Evolutionary conservation across 1,284 basidiomycete species (phyloP).

Genomic region (Apiotrichum gamsii): DNA sequence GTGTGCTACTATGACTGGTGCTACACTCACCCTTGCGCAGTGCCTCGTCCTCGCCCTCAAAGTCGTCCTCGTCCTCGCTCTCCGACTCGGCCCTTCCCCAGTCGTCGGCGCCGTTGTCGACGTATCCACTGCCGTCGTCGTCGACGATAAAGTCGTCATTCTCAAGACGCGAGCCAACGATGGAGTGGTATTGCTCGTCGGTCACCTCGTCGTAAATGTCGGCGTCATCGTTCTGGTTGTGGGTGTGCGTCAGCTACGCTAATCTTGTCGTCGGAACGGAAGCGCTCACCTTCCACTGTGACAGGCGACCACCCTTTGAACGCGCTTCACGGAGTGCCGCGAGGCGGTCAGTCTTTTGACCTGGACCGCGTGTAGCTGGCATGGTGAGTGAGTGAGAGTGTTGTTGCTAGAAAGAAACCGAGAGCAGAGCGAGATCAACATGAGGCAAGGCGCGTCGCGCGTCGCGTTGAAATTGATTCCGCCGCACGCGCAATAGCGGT

Average conservation of each 20-base stretch:
- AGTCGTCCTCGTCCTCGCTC: constrained; percentile 46
- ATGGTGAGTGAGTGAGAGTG: not conserved
- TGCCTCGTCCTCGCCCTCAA: constrained; percentile 47
- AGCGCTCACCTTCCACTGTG: constrained; percentile 49
- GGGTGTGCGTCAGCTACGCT: constrained; percentile 7
- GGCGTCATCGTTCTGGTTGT: constrained; percentile 53
- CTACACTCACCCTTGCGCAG: constrained; percentile 32
- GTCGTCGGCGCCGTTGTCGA: constrained; percentile 94
- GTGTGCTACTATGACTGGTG: too few species aligned
- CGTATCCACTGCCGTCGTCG: constrained; percentile 86
- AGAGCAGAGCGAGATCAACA: too few species aligned
- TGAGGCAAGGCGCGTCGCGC: constrained; percentile 5
- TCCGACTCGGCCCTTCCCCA: constrained; percentile 59
- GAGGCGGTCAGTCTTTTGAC: constrained; percentile 31
- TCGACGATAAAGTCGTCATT: constrained; percentile 90
- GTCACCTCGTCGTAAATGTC: constrained; percentile 86
- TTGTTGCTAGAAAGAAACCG: not conserved
- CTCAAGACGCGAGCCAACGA: constrained; percentile 79
- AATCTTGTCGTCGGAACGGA: not conserved
- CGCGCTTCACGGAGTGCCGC: constrained; percentile 49
- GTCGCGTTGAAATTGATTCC: too few species aligned
- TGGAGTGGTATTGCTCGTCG: constrained; percentile 81
- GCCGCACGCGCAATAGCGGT: too few species aligned
- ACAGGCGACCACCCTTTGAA: constrained; percentile 45
- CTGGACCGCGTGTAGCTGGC: constrained; percentile 1